Evolutionary conservation across 2,329 filamentous ascomycete genomes (phyloP), one percentile per base, ranked within the genome.

Genomic region (Onygenales sp.): DNA sequence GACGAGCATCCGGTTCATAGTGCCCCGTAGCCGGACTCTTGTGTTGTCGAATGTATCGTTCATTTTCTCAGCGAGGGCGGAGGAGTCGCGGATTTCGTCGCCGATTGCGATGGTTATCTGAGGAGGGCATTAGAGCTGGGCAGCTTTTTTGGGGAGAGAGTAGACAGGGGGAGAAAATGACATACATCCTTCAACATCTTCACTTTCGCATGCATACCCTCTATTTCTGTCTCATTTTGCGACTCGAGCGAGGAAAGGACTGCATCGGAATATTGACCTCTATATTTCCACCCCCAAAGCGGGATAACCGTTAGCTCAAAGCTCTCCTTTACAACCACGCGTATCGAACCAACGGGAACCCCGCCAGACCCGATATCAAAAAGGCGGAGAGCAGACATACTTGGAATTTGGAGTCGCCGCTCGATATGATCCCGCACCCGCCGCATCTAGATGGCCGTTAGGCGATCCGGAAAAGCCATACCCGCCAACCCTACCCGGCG

Each of bases 1-100:
- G 52, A 92, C 68, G 60, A 97, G 73, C 93, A 98, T 98, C 55
- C 91, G 79, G 68, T 89, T 95, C 93, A 98, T 97, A 14, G 94
- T 97, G 52, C 92, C 90, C 44, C 85, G 81, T 57, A 98, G 75
- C 58, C 87, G 82, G 51, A 90, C 73, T 36, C 91, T 78, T 51
- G 92, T 94, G 63, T 81, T 83, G 68, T 97, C 92, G 67, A 97
- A 98, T 5, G 83, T 81, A 65, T 95, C 89, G 70, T 97, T 97
- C 85, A 98, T 95, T 72, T 90, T 92, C 63, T 96, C 89, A 2
- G 90, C 87, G 3, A 97, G 79, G 2, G 88, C 85, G 2, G 89
- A 88, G 11, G 87, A 93, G 58, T 95, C 88, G 61, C 92, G 83
- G 64, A 97, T 97, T 72, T 97, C 93, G 66, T 94, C 89, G 59